A percentile compares a stretch with the other conserved stretches of the same genome.
Evolutionary conservation across 176 grass and related monocot genomes (phyloP).

Genomic region (Otatea glauca): DNA sequence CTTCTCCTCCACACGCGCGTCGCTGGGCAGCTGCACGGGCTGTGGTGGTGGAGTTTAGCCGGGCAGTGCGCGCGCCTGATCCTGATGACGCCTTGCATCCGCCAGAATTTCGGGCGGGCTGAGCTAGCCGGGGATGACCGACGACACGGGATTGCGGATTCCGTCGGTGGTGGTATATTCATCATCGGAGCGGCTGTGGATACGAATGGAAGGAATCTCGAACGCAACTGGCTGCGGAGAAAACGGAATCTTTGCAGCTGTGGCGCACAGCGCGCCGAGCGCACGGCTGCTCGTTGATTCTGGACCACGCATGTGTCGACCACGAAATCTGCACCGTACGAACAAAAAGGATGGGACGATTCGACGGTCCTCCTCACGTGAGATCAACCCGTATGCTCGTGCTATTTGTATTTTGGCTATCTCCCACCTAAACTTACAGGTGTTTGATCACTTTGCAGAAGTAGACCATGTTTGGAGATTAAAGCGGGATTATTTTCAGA

Average conservation of each 20-base stretch:
- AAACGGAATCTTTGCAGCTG: constrained; percentile 12
- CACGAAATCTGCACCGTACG: not conserved
- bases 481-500: too few relatives aligned
- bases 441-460: too few relatives aligned
- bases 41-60: not conserved
- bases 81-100: constrained; percentile 41
- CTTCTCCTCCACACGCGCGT: not conserved
- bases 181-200: not conserved
- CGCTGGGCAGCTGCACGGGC: not conserved
- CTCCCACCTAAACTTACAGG: too few relatives aligned
- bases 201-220: too few relatives aligned
- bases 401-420: too few relatives aligned
- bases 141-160: not conserved
- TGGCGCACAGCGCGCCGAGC: constrained; percentile 10
- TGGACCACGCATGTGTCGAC: not conserved
- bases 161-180: constrained; percentile 16
- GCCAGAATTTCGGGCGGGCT: not conserved
- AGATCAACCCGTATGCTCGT: too few relatives aligned
- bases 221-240: not conserved
- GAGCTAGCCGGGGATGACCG: not conserved
- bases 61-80: constrained; percentile 18
- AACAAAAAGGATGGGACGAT: too few relatives aligned
- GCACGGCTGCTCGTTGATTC: not conserved
- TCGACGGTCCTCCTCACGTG: not conserved
- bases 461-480: too few relatives aligned